phyloP scores from a whole-genome alignment of 78 protist genomes.

The Dictyostelium capitatum region DNA sequence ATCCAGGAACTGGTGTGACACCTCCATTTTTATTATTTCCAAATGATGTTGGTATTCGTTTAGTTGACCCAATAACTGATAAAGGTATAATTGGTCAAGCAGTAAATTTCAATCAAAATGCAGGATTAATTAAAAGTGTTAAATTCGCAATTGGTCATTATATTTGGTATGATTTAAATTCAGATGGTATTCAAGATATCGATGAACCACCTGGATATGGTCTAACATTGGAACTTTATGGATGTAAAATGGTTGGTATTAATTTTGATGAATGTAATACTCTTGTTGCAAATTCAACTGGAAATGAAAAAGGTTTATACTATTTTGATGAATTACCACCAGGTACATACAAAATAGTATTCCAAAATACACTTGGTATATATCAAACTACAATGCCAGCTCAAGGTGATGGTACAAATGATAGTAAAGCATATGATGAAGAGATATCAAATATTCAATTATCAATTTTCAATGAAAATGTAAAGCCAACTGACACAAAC shows the following conservation, averaged over 20 bases:
- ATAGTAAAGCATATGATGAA: conserved; percentile 28
- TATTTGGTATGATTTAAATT: conserved; percentile 51
- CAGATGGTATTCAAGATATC: conserved; percentile 22
- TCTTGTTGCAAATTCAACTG: neutral
- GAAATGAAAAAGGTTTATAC: conserved; percentile 20
- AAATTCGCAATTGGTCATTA: conserved; percentile 40
- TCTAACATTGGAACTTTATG: neutral
- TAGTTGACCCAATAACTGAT: neutral
- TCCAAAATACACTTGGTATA: neutral
- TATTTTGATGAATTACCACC: conserved; percentile 31
- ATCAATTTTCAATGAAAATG: neutral
- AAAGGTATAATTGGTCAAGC: neutral
- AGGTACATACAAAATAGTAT: neutral
- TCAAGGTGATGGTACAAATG: conserved; percentile 42
- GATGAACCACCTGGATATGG: conserved; percentile 34
- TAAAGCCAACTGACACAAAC: neutral
- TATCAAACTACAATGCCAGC: neutral
- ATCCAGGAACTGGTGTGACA: neutral
- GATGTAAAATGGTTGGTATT: neutral
- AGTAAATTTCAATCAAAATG: conserved; percentile 24
- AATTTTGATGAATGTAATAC: neutral
- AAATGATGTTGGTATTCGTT: neutral
- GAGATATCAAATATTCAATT: neutral
- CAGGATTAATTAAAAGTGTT: neutral
- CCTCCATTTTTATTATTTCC: neutral